phyloP scores from a whole-genome alignment of 148 eudicot genomes.

The Cornus controversa region DNA sequence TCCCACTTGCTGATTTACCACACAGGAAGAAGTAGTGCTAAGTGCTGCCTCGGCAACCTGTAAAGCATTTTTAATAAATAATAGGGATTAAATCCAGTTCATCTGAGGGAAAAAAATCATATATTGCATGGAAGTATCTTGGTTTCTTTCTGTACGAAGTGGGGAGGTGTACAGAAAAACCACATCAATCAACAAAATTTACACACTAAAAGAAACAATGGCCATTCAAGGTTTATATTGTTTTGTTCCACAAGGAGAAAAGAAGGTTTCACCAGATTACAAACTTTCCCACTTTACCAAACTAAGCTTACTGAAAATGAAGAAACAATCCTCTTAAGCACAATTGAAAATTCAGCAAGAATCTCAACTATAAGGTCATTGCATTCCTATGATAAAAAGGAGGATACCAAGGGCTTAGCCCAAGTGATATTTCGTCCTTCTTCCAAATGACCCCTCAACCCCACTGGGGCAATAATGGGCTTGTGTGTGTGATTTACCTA shows the following conservation, averaged over 20 bases:
- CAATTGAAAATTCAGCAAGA: not conserved
- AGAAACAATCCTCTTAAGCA: not conserved
- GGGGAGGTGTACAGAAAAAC: not conserved
- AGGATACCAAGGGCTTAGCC: not conserved
- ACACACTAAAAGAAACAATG: not conserved
- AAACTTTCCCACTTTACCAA: not conserved
- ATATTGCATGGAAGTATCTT: not conserved
- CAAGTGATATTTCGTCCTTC: too few species aligned
- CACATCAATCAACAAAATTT: not conserved
- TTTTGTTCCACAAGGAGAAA: not conserved
- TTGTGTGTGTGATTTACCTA: not conserved
- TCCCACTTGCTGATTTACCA: constrained; percentile 36
- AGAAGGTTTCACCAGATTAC: not conserved
- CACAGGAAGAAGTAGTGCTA: constrained; percentile 34
- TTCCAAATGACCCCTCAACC: not conserved
- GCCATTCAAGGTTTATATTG: not conserved
- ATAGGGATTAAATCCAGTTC: constrained; percentile 7
- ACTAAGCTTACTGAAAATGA: not conserved
- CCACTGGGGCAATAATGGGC: not conserved
- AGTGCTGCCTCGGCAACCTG: constrained; percentile 50
- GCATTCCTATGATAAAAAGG: not conserved
- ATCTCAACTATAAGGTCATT: not conserved
- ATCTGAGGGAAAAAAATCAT: not conserved
- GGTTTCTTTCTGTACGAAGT: not conserved
- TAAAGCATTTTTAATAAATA: constrained; percentile 18